Base-by-base conservation (phyloP, 495 filamentous ascomycete species). In the Thermothielavioides terrestris region DNA sequence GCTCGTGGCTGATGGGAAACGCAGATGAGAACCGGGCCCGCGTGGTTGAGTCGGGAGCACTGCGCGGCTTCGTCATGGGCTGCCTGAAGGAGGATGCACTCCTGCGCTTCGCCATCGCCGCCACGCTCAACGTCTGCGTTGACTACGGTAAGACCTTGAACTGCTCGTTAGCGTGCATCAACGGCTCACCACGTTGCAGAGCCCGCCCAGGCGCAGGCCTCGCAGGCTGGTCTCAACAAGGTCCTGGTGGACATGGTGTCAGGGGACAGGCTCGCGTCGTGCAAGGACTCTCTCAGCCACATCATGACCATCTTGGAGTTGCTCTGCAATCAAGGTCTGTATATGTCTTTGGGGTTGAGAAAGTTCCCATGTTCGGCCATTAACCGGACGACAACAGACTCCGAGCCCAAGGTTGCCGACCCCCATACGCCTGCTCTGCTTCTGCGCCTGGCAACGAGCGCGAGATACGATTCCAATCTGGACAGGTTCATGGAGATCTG, bases 11-110 rank as follows among this genome's bases (percentile, higher is more conserved):
- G 7, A 46, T 6, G n/a, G n/a, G 40, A 53, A 18, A 54, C 17
- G 9, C 54, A 88, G 87, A 91, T 65, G 80, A 80, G 53, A 90
- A 90, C 57, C 68, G 86, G 43, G 72, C 75, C n/a, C 73, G 77
- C 23, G 78, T 88, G 7, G 71, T 88, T 21, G 71, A 72, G 7
- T 75, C 74, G 30, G 75, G 77, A 22, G 73, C 77, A 49, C 70
- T 86, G 18, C 59, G 65, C n/a, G 65, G 67, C 12, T 70, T 86
- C 30, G 70, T 90, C 39, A 56, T 66, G 18, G 62, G 73, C 41
- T 61, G 84, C 23, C 61, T 72, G 17, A 65, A 74, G 21, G 62
- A 75, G 2, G 70, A 78, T 3, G 62, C 77, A 6, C 52, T 81
- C 10, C 62, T 72, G 5, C 46, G 74, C 25, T 73, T 88, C 35